Evolutionary conservation across 2,329 filamentous ascomycete genomes (phyloP).

Genomic region (Chrysoporthe deuterocubensis): DNA sequence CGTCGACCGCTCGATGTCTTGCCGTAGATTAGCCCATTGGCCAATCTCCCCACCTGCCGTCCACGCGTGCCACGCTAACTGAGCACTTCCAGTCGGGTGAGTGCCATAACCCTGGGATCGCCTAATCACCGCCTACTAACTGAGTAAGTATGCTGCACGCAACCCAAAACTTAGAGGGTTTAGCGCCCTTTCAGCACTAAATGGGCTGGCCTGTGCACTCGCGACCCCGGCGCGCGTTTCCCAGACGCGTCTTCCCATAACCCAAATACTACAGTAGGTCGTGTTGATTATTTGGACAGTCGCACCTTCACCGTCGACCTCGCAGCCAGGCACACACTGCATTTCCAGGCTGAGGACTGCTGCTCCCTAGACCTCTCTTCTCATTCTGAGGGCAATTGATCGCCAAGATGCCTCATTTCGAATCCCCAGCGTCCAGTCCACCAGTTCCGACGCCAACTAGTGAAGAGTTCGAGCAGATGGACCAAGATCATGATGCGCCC

Average conservation of each 20-base stretch:
- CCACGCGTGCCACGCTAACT: no score
- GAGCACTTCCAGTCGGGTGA: neutral
- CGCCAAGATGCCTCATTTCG: slow-evolving; percentile 50
- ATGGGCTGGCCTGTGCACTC: slow-evolving; percentile 17
- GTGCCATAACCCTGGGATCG: neutral
- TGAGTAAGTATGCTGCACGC: neutral
- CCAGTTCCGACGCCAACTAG: slow-evolving; percentile 27
- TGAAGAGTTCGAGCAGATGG: slow-evolving; percentile 31
- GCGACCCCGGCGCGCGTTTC: slow-evolving; percentile 16
- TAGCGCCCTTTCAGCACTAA: neutral
- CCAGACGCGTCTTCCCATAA: slow-evolving; percentile 16
- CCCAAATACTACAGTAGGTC: neutral
- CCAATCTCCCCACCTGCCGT: neutral
- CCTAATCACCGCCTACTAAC: neutral
- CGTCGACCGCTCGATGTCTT: neutral
- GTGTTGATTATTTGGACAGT: neutral
- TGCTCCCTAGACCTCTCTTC: neutral
- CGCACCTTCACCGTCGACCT: neutral
- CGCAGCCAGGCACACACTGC: no score
- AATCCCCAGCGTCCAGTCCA: slow-evolving; percentile 38
- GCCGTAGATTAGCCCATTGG: slow-evolving; percentile 9
- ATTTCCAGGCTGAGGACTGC: neutral
- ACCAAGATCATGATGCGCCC: slow-evolving; percentile 35
- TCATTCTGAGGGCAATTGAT: neutral
- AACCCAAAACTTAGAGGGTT: neutral